A percentile compares a stretch with the other conserved stretches of the same genome.
Conservation (phyloP, 2,329 filamentous ascomycete species). For the Monascus ruber region DNA sequence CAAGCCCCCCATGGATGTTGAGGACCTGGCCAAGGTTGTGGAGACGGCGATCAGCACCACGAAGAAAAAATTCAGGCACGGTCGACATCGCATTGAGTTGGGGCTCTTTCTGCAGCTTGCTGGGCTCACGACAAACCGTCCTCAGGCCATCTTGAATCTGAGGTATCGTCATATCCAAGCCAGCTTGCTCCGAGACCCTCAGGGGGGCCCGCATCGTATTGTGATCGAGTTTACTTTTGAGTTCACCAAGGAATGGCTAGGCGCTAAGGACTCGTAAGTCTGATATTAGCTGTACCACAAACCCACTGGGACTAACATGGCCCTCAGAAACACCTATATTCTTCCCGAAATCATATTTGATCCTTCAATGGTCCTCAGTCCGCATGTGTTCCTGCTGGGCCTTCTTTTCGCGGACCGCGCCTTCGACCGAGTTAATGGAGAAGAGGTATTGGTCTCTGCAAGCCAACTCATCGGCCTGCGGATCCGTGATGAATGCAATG, state of each 20-base stretch:
- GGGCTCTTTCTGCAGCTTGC: constrained; percentile 8
- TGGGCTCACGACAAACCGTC: constrained; percentile 7
- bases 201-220: background rate
- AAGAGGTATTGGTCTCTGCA: background rate
- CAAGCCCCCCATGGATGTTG: constrained; percentile 9
- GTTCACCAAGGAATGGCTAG: constrained; percentile 2
- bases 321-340: background rate
- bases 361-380: background rate
- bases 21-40: constrained; percentile 8
- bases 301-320: background rate
- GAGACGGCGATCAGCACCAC: constrained; percentile 7
- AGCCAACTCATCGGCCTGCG: background rate
- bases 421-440: background rate
- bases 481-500: background rate
- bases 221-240: background rate
- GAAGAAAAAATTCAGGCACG: constrained; percentile 8
- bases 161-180: constrained; percentile 8
- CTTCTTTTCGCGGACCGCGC: background rate
- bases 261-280: background rate
- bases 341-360: background rate
- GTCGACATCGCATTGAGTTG: constrained; percentile 8
- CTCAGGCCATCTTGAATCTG: constrained; percentile 5
- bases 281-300: no score
- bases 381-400: background rate
- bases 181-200: constrained; percentile 1